Base-by-base conservation (phyloP, 2,329 filamentous ascomycete genomes). In the Fusarium kyushuense region DNA sequence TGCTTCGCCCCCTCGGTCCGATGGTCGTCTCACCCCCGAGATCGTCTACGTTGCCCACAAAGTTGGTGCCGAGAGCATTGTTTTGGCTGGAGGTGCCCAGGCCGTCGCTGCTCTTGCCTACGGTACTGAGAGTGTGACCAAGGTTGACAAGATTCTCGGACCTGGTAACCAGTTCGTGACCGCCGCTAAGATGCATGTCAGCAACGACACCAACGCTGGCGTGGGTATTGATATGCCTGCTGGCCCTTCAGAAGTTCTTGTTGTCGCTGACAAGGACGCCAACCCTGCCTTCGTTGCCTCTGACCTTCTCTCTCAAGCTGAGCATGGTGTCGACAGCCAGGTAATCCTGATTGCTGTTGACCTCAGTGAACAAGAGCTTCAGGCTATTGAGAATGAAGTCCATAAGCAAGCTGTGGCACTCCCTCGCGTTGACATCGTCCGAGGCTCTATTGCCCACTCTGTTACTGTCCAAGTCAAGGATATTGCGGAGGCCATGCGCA, bases 111-210 rank as follows among this genome's bases (percentile, higher is more conserved):
- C 96, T 47, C 92, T 99, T 90, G 96, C 96, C 3, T 99, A 99
- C 81, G 96, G 96, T 47, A 99, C 96, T 1, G 92, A 97, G 80
- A 95, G 90, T 72, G 89, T 99, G 51, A 92, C 85, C 79, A 99
- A 99, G 83, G 96, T 99, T 10, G 96, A 99, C 85, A 99, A 99
- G 87, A 97, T 99, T 72, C 88, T 98, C 14, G 96, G 96, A 1
- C 96, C 96, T 4, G 96, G 96, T 35, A 99, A 99, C 81, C 96
- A 98, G 79, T 99, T 98, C 76, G 96, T 99, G 40, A 99, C 96
- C 0, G 96, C 96, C 1, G 96, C 93, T 53, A 99, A 99, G 87
- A 99, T 99, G 96, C 87, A 94, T 73, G 96, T 99, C 42, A 93
- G 91, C 80, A 99, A 99, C 79, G 96, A 99, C 78, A 98, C 96